phyloP scores from a whole-genome alignment of 805 yeast species.

The Starmerella davenportii region DNA sequence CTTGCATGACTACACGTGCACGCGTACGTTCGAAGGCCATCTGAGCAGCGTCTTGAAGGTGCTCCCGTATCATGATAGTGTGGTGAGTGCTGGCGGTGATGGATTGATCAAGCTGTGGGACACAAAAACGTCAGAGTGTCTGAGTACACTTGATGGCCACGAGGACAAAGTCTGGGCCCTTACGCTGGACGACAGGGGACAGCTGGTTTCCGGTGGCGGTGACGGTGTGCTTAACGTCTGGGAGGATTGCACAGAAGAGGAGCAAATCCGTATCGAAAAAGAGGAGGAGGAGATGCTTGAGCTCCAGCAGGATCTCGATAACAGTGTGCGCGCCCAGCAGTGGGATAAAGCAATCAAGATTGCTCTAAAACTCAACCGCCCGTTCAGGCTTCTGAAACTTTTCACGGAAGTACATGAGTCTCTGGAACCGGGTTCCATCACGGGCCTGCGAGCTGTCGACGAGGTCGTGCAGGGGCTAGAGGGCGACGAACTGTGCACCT shows the following conservation, averaged over 20 bases:
- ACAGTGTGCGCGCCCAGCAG: constrained; percentile 50
- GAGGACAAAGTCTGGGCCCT: constrained; percentile 90
- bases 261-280: constrained; percentile 31
- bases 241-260: constrained; percentile 73
- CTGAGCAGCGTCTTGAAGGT: constrained; percentile 81
- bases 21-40: constrained; percentile 82
- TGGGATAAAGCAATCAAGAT: constrained; percentile 80
- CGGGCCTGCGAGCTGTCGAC: constrained; percentile 49
- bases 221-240: constrained; percentile 83
- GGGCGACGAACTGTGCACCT: constrained; percentile 37
- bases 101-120: constrained; percentile 91
- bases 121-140: constrained; percentile 51
- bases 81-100: constrained; percentile 74
- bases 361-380: constrained; percentile 76
- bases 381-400: constrained; percentile 70
- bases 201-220: constrained; percentile 76
- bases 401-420: constrained; percentile 37
- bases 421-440: constrained; percentile 30
- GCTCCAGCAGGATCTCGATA: constrained; percentile 72
- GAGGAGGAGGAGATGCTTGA: constrained; percentile 51
- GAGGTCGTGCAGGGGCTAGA: constrained; percentile 38
- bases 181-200: constrained; percentile 39
- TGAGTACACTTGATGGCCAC: constrained; percentile 75
- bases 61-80: constrained; percentile 40
- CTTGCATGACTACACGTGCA: constrained; percentile 53